Evolutionary conservation across 1,284 basidiomycete species (phyloP).

Genomic region (Apiotrichum montevideense): DNA sequence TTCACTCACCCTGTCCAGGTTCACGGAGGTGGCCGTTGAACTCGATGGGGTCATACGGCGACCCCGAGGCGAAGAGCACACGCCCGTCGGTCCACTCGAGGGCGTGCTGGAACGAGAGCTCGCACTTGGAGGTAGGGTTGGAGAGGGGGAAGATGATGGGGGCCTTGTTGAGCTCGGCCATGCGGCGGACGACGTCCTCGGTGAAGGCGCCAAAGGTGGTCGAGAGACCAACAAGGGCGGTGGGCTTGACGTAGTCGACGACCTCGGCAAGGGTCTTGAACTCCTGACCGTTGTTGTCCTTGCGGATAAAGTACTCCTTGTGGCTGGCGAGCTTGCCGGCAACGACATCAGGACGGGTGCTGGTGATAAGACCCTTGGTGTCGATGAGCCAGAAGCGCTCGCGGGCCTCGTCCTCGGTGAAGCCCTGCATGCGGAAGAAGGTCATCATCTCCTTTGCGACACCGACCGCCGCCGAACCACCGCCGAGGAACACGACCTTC

Average conservation of each 20-base stretch:
- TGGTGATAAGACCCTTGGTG: constrained; percentile 71
- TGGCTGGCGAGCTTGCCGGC: constrained; percentile 66
- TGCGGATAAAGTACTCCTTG: constrained; percentile 74
- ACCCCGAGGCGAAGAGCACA: constrained; percentile 82
- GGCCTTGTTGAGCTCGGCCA: constrained; percentile 68
- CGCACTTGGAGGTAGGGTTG: constrained; percentile 80
- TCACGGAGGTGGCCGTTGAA: constrained; percentile 61
- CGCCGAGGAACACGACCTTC: constrained; percentile 74
- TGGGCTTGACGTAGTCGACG: constrained; percentile 79
- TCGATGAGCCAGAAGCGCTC: constrained; percentile 76
- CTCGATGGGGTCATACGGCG: constrained; percentile 66
- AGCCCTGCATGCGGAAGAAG: constrained; percentile 72
- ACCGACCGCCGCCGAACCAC: constrained; percentile 49
- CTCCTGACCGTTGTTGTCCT: constrained; percentile 68
- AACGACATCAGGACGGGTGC: constrained; percentile 54
- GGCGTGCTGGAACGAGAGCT: constrained; percentile 69
- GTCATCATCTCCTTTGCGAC: constrained; percentile 82
- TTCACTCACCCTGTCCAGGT: constrained; percentile 67
- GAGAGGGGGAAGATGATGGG: constrained; percentile 97
- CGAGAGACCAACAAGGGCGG: constrained; percentile 83
- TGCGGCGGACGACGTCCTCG: constrained; percentile 65
- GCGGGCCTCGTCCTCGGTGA: constrained; percentile 71
- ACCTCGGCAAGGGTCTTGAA: constrained; percentile 72
- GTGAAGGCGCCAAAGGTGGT: constrained; percentile 80
- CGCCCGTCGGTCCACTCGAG: constrained; percentile 58